Evolutionary conservation across 768 basidiomycete genomes (phyloP), one percentile per base, ranked within the genome.

Genomic region (Chlorophyllum brunneum): DNA sequence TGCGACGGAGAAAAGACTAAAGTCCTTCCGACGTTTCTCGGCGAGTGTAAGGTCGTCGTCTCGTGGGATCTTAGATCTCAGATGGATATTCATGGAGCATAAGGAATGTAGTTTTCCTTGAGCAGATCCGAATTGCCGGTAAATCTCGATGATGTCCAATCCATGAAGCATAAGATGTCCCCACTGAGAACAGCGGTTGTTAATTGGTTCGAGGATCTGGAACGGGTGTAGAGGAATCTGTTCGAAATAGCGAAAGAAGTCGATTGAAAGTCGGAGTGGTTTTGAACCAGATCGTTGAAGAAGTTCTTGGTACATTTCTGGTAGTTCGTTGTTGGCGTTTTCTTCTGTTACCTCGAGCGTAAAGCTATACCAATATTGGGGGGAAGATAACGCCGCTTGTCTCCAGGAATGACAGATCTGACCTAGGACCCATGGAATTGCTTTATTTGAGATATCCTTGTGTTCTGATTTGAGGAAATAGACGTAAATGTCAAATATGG

Each of bases 391-490:
- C 11, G 31, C 33, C 2, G n/a, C 45, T 34, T 47, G 31, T 2
- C 45, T 31, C 45, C 45, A 47, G 20, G 45, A 47, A 13, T 22
- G 45, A 34, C 45, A 47, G 31, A 47, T 24, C 5, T 47, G 45
- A 22, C 45, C 45, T 6, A 47, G 9, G 18, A 47, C 24, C 45
- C 45, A 47, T 22, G 45, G 45, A 33, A 34, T 47, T 2, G 16
- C 31, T 34, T 18, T 11, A 23, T 47, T 47, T 6, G 31, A 34
- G 45, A 33, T 15, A 34, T 34, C 33, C 1, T 27, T 3, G 7
- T 34, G 20, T 1, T 34, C 33, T 1, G 10, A 20, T 18, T 20
- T 7, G 5, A n/a, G 23, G 9, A 34, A 9, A 34, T 34, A 8
- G 27, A 20, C 26, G 18, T 47, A 47, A 13, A 29, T 47, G 2